Base-by-base conservation (phyloP, 257 asterid species). In the Solanum medicagineum region DNA sequence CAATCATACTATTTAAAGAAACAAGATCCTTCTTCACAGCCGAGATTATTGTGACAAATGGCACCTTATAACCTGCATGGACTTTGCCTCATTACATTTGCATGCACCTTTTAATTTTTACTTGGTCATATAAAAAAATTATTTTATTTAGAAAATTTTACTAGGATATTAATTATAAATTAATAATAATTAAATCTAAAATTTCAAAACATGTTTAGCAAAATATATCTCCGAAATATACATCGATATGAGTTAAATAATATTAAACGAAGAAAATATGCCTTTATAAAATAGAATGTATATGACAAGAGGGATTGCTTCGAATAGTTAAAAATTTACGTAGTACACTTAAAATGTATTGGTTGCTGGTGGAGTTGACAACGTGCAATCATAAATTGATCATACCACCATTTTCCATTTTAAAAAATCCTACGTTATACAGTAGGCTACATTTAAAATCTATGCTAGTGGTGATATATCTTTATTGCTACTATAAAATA, bases 11-110 rank as follows among this genome's bases (percentile, higher is more conserved):
- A 16, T 1, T 47, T 22, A 11, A 13, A 84, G 83, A 85, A 85
- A 88, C 88, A 83, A 88, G 87, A 85, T 88, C 90, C 87, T 83
- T 36, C 75, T 80, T 83, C 85, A 80, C 75, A 55, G 90, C 83
- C 85, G 85, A 66, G 29, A 83, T 80, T 80, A 45, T 84, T 79
- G 88, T 80, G 51, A 57, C 14, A 15, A 49, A 53, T 77, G 82
- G 44, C 82, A 75, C 44, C 44, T 49, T 40, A 47, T 49, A 42
- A 42, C 80, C 17, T 71, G 2, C 55, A 4, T 69, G 8, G 49
- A 70, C 53, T 70, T 40, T 19, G 3, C 24, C 59, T 49, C 1
- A 6, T 6, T 20, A 45, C 2, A 22, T 47, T 75, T 75, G 22
- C 44, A 24, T 75, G 81, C 44, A 49, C 5, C 44, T 24, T 42